phyloP scores from a whole-genome alignment of 116 monocot genomes.

The Phalaenopsis hybrid region DNA sequence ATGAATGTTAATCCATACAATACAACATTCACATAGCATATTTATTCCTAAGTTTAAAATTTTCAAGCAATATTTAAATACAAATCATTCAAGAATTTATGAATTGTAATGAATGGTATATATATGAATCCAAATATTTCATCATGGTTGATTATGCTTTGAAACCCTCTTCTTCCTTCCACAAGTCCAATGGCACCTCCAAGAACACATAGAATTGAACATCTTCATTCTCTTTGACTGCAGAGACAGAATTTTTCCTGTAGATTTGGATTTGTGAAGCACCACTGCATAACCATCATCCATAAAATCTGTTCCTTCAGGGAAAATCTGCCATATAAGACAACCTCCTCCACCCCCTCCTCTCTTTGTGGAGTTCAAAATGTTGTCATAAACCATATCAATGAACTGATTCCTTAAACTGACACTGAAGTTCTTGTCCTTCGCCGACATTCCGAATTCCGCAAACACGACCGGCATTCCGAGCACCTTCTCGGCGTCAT shows the following conservation, averaged over 20 bases:
- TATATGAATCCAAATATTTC: too few relatives aligned
- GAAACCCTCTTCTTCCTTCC: not conserved
- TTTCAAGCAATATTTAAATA: too few relatives aligned
- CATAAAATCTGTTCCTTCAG: conserved; percentile 51
- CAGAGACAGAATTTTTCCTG: conserved; percentile 26
- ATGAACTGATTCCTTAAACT: conserved; percentile 31
- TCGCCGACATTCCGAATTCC: conserved; percentile 45
- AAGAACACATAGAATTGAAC: conserved; percentile 27
- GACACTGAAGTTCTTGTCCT: conserved; percentile 20
- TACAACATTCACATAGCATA: too few relatives aligned
- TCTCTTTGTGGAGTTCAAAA: conserved; percentile 27
- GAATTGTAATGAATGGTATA: too few relatives aligned
- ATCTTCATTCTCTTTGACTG: conserved; percentile 33
- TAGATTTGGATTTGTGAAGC: conserved; percentile 18
- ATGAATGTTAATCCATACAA: too few relatives aligned
- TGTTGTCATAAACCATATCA: conserved; percentile 21
- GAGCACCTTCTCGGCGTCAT: conserved; percentile 28
- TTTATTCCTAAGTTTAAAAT: too few relatives aligned
- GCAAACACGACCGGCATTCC: conserved; percentile 46
- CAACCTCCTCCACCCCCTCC: conserved; percentile 44
- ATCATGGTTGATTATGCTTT: not conserved
- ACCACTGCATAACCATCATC: conserved; percentile 53
- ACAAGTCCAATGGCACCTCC: conserved; percentile 15
- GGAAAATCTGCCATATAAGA: conserved; percentile 53
- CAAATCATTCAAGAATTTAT: too few relatives aligned